These are phyloP conservation scores for Entomortierella lignicola DNA, from an alignment of 192 early-diverging fungal species.

Conservation along the genomic window DNA sequence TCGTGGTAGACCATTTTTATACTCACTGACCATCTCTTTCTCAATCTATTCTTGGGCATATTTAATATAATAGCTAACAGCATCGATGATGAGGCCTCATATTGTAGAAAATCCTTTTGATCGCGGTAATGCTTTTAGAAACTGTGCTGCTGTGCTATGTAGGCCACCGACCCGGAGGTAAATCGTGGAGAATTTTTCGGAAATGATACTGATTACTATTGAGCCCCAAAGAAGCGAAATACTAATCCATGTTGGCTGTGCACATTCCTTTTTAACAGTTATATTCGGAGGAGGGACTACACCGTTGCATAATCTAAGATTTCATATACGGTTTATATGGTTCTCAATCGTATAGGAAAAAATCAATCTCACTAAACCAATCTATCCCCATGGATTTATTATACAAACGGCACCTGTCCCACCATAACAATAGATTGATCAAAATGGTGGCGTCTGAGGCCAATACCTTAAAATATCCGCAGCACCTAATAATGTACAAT, in stretches of 20 bases:
- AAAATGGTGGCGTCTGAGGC: too few relatives aligned
- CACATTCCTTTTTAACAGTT: slow-evolving; percentile 6
- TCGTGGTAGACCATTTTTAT: too few relatives aligned
- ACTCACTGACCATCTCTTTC: neutral
- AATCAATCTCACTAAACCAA: too few relatives aligned
- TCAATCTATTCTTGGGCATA: neutral
- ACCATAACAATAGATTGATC: too few relatives aligned
- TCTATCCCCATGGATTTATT: too few relatives aligned
- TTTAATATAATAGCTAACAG: slow-evolving; percentile 38
- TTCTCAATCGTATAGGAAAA: too few relatives aligned
- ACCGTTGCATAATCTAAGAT: slow-evolving; percentile 11
- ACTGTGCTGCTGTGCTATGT: slow-evolving; percentile 69
- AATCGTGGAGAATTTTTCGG: too few relatives aligned
- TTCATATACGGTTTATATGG: too few relatives aligned
- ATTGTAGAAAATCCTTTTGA: slow-evolving; percentile 61
- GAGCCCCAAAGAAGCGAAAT: neutral
- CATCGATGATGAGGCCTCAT: slow-evolving; percentile 43
- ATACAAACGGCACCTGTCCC: too few relatives aligned
- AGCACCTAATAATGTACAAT: too few relatives aligned
- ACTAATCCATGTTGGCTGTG: neutral
- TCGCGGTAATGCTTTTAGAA: slow-evolving; percentile 57
- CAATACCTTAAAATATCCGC: too few relatives aligned
- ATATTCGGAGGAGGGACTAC: slow-evolving; percentile 43
- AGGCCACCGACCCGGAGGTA: slow-evolving; percentile 64
- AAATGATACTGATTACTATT: too few relatives aligned